phyloP scores from a whole-genome alignment of 805 yeast species.

The Candida adriatica region DNA sequence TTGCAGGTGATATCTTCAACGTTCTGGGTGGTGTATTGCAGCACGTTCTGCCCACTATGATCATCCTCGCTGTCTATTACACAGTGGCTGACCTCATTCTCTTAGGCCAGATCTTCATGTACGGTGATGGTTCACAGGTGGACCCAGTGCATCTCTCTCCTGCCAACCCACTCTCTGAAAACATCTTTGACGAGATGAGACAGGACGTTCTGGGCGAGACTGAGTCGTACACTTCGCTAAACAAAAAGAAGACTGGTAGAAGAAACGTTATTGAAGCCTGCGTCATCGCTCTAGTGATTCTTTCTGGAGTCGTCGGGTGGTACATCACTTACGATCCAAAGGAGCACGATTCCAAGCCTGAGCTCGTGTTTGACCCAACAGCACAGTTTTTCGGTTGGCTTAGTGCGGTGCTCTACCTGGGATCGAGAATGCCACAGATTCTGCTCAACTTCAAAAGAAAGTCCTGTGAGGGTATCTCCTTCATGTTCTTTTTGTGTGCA shows the following conservation, averaged over 20 bases:
- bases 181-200: conserved; percentile 57
- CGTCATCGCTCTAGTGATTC: conserved; percentile 59
- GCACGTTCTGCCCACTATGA: conserved; percentile 91
- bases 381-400: conserved; percentile 86
- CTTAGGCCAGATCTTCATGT: conserved; percentile 74
- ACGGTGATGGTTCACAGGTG: conserved; percentile 55
- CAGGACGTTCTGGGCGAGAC: conserved; percentile 30
- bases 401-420: conserved; percentile 69
- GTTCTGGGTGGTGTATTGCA: conserved; percentile 87
- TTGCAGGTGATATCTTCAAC: conserved; percentile 90
- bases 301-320: conserved; percentile 89
- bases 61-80: conserved; percentile 84
- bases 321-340: conserved; percentile 51
- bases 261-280: conserved; percentile 31
- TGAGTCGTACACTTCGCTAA: conserved; percentile 8
- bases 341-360: conserved; percentile 28
- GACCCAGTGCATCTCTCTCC: conserved; percentile 82
- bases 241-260: conserved; percentile 15
- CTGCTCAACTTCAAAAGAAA: conserved; percentile 77
- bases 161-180: conserved; percentile 75
- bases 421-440: conserved; percentile 91
- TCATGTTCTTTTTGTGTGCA: conserved; percentile 90
- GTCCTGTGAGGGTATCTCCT: conserved; percentile 92
- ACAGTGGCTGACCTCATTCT: conserved; percentile 85
- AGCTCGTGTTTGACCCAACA: conserved; percentile 57